Base-by-base conservation (phyloP, 345 rosid species). In the Linum trigynum region DNA sequence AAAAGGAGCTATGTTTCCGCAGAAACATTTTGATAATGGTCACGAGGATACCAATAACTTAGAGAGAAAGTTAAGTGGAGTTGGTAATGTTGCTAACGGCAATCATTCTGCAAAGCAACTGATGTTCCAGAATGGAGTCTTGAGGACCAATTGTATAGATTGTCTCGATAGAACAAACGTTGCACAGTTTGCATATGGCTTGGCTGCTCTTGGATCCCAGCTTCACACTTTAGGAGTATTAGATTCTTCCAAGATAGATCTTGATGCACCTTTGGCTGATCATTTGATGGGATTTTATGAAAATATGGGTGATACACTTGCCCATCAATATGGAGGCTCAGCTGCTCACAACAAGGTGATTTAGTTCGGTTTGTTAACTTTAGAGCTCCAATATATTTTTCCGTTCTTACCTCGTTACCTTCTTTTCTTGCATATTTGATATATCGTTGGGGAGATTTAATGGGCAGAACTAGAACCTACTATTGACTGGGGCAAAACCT, bases 121-220 rank as follows among this genome's bases (percentile, higher is more conserved):
- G 41, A 82, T 42, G 77, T 82, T 91, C 75, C 99, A 95, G 71
- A 85, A 45, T 39, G 99, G 99, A 45, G 99, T 95, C 56, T 83
- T 95, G 55, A 80, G 99, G 77, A 95, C 99, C 72, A 95, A 91
- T 76, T 95, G 99, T 75, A 95, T 95, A 69, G 99, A 95, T 70
- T 95, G 97, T 82, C 85, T 95, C 62, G 99, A 95, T 71, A 95
- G 99, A 36, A 95, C 99, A 77, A 95, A 95, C 83, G 99, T 89
- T 75, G 99, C 99, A 38, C 97, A 95, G 53, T 95, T 84, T 78
- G 95, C 97, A 51, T 95, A 86, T 74, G 96, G 99, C 48, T 81
- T 92, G 88, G 95, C 83, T 74, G 97, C 96, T 59, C 90, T 95
- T 65, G 99, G 96, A 56, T 84, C 69, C 57, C 99, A 95, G 79